Percentiles rank a stretch among this genome's conserved stretches.
Conservation (phyloP, 306 rosid species). For the Sindora glabra region DNA sequence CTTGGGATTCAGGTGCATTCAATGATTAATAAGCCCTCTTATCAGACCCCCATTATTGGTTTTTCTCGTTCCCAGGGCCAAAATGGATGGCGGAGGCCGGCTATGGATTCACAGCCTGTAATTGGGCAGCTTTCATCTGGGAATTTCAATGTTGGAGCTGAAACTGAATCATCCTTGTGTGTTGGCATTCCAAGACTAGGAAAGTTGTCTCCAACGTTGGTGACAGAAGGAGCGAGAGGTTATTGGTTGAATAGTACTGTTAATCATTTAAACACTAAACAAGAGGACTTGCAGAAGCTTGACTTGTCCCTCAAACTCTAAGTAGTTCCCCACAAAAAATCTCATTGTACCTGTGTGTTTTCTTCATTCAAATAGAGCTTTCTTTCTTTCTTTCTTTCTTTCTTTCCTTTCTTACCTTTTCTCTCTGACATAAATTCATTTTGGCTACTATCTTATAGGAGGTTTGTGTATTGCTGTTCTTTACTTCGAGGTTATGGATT, state of each 20-base stretch:
- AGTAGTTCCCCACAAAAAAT: constrained; percentile 6
- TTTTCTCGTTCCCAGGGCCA: constrained; percentile 27
- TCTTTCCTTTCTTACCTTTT: background rate
- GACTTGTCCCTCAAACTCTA: constrained; percentile 94
- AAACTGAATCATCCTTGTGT: constrained; percentile 23
- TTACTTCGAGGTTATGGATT: constrained; percentile 16
- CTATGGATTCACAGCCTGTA: constrained; percentile 40
- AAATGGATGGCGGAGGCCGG: constrained; percentile 38
- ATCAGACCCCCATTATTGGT: constrained; percentile 23
- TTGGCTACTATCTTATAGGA: constrained; percentile 18
- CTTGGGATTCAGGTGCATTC: constrained; percentile 80
- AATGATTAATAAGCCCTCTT: constrained; percentile 65
- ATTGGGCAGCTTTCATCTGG: constrained; percentile 21
- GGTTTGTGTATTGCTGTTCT: constrained; percentile 10
- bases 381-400: constrained; percentile 2
- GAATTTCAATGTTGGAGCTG: constrained; percentile 22
- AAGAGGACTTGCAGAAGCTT: constrained; percentile 71
- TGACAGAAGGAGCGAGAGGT: constrained; percentile 33
- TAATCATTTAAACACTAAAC: constrained; percentile 35
- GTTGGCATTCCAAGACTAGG: constrained; percentile 39
- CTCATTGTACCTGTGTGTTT: constrained; percentile 5
- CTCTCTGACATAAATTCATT: constrained; percentile 36
- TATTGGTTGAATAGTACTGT: constrained; percentile 36
- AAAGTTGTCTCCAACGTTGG: constrained; percentile 27
- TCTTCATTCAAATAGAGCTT: constrained; percentile 8